Base-by-base conservation (phyloP, 768 basidiomycete species). In the Termitomyces sp. region DNA sequence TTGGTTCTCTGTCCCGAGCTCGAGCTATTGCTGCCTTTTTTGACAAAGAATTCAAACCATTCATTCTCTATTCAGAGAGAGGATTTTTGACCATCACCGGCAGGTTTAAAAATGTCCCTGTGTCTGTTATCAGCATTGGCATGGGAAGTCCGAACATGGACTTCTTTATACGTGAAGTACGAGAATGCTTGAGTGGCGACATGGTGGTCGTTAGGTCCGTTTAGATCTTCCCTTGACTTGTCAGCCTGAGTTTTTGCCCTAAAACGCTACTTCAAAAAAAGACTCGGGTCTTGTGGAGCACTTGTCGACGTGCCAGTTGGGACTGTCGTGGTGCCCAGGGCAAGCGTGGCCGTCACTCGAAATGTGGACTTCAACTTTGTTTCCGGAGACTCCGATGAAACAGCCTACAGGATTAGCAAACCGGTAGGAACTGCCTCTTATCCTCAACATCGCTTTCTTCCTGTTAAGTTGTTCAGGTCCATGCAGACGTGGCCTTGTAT, bases 111-210 rank as follows among this genome's bases (percentile, higher is more conserved):
- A 80, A 80, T 47, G 69, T 79, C 16, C 88, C 89, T 8, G 69
- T 92, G 29, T 88, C 86, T 6, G 80, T 92, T 41, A 75, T 90
- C 42, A 87, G 86, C 61, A 91, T 92, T 55, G 91, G 91, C 13
- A 93, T 92, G 91, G 91, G 91, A 20, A 76, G 73, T 58, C 82
- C 90, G 0, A 92, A 90, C 71, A 87, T 86, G 74, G 91, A 93
- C 69, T 93, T 92, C 72, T 90, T 92, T 68, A 81, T 93, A 22
- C 82, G 90, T 60, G 90, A 93, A 72, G 83, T 80, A 26, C 79
- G 90, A 59, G 91, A 92, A 69, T 85, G 86, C 62, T 68, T 90
- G 39, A 76, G 69, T 58, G 90, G 90, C 16, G 81, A 83, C 67
- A 75, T 83, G 74, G 68, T 68, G 57, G 69, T 82, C 47, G 69